Base-by-base conservation (phyloP, 495 filamentous ascomycete genomes). In the Podospora bellae-mahoneyi region DNA sequence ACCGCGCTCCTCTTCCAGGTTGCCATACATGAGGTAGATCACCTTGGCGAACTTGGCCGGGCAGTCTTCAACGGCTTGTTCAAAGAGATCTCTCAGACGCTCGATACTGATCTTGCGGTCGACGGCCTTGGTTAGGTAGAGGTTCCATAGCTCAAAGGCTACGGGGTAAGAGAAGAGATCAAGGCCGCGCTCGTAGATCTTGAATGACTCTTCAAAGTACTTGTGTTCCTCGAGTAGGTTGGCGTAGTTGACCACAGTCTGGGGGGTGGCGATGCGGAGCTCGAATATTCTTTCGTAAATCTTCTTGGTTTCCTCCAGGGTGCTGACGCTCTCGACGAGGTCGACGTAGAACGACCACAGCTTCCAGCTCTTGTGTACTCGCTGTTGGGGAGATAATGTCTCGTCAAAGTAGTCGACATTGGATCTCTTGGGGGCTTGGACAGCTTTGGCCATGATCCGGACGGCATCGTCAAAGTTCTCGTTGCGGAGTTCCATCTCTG, bases 291-390 rank as follows among this genome's bases (percentile, higher is more conserved):
- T 84, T 71, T 98, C 95, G 78, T 99, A 99, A 18, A 98, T 87
- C 76, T 91, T 93, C 75, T 88, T 90, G 13, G 95, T 98, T 79
- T 98, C 94, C 10, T 97, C 94, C 3, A 98, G 80, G 0, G 91
- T 92, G 67, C 90, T 88, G 19, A 97, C 93, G 79, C 92, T 95
- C 77, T 99, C 95, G 13, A 99, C 94, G 0, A 99, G 86, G 78
- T 99, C 95, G 54, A 99, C 94, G 73, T 99, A 99, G 84, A 98
- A 99, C 83, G 92, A 95, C 95, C 95, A 99, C 16, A 99, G 80
- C 78, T 98, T 99, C 96, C 96, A 99, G 76, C 92, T 96, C 84
- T 98, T 99, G 80, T 99, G 96, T 7, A 99, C 91, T 66, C 96
- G 87, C 78, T 98, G 95, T 76, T 98, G 96, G 10, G 96, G 94